Base-by-base conservation (phyloP, 2,329 filamentous ascomycete genomes). In the Nigrograna mackinnonii region DNA sequence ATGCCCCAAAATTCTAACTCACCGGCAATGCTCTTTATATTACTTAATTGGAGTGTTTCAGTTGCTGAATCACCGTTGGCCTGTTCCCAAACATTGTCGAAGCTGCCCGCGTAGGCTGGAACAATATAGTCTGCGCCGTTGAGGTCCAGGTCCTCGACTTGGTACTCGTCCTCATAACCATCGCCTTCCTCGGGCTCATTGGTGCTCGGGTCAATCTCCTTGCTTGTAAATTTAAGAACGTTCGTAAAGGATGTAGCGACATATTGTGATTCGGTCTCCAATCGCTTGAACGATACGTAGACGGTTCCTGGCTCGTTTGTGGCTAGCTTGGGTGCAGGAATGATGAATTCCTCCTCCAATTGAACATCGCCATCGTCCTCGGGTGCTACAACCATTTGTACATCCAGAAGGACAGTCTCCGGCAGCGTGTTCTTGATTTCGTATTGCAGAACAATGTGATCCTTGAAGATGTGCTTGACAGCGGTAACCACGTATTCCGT, bases 381-480 rank as follows among this genome's bases (percentile, higher is more conserved):
- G 4, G 91, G 89, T 1, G 86, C 86, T 21, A 96, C 90, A 22
- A 97, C 79, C 20, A 99, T 83, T 13, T 66, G 59, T 16, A 69
- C 67, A 38, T 69, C 65, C 14, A 64, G 47, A 5, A 70, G 54
- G 4, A 68, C 67, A 11, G 91, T 95, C 47, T 91, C 89, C 11
- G 89, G 86, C 9, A 99, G 79, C 2, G 94, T 99, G 76, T 99
- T 99, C 79, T 95, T 97, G 69, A 99, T 85, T 66, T 97, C 89
- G 70, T 94, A 99, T 66, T 99, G 94, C 41, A 99, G 76, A 22
- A 99, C 92, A 62, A 99, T 78, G 64, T 97, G 89, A 67, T 96
- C 89, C 74, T 95, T 95, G 84, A 96, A 99, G 61, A 99, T 84
- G 67, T 99, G 94, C 78, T 99, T 99, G 71, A 96, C 82, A 17